A percentile compares a stretch with the other conserved stretches of the same genome.
Conservation (phyloP, 2,329 filamentous ascomycete genomes). For the Fulvia fulva region DNA sequence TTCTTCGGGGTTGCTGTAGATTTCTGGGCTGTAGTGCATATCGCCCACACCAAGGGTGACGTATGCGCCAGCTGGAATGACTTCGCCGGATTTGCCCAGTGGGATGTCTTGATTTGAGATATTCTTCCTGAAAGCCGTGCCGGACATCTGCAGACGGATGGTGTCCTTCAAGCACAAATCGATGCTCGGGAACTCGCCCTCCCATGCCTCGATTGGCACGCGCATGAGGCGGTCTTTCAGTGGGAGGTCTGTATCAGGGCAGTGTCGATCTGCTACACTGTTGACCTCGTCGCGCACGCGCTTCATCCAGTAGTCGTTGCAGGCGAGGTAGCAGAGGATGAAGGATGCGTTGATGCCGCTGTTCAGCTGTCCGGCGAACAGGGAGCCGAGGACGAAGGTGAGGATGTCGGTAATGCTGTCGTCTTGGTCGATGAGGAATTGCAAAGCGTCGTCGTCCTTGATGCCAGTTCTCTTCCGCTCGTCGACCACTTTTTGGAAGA, state of each 20-base stretch:
- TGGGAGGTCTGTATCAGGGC: conserved; percentile 31
- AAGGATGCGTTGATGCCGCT: conserved; percentile 54
- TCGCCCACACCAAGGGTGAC: conserved; percentile 48
- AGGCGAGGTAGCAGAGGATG: conserved; percentile 50
- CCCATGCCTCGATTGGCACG: conserved; percentile 53
- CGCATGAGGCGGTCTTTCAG: conserved; percentile 39
- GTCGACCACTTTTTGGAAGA: conserved; percentile 48
- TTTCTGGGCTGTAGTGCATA: conserved; percentile 44
- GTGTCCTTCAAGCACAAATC: conserved; percentile 52
- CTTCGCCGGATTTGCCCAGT: conserved; percentile 42
- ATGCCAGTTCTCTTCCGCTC: conserved; percentile 42
- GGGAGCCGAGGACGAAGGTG: conserved; percentile 50
- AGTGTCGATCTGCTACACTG: conserved; percentile 42
- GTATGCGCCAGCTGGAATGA: conserved; percentile 49
- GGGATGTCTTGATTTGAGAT: conserved; percentile 43
- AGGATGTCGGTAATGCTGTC: conserved; percentile 36
- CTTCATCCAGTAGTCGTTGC: conserved; percentile 45
- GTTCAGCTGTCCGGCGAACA: conserved; percentile 58
- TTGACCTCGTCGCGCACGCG: conserved; percentile 48
- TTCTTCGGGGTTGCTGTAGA: conserved; percentile 47
- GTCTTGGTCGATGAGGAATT: conserved; percentile 52
- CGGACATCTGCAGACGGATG: conserved; percentile 50
- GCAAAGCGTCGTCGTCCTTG: conserved; percentile 49
- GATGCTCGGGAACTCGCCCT: conserved; percentile 51
- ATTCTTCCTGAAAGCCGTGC: conserved; percentile 52